These are phyloP conservation scores for Linnemannia elongata DNA, from an alignment of 192 early-diverging fungal genomes.

Conservation along the genomic window DNA sequence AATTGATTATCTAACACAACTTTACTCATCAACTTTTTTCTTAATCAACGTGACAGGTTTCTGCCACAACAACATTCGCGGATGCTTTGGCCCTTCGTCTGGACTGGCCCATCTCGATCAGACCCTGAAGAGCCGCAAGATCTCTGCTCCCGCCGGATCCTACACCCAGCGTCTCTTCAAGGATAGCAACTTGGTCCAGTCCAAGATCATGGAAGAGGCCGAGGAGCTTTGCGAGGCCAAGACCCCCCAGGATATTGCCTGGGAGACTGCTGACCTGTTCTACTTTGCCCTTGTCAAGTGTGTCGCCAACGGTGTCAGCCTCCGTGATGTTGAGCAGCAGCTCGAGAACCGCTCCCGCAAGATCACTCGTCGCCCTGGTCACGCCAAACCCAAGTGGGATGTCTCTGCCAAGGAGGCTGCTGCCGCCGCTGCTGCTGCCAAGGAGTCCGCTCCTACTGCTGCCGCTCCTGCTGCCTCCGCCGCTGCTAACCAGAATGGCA, in stretches of 20 bases:
- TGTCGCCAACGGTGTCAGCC: conserved; percentile 80
- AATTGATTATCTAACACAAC: background rate
- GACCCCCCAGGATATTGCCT: conserved; percentile 84
- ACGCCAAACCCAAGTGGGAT: conserved; percentile 91
- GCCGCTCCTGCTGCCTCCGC: conserved; percentile 33
- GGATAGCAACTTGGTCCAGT: conserved; percentile 81
- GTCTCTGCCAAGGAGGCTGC: conserved; percentile 34
- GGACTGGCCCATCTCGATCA: conserved; percentile 84
- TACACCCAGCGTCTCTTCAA: conserved; percentile 93
- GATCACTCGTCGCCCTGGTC: conserved; percentile 88
- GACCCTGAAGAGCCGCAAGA: conserved; percentile 76
- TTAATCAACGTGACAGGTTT: conserved; percentile 74
- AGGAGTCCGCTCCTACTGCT: conserved; percentile 26
- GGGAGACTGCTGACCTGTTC: conserved; percentile 95
- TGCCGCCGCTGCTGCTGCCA: conserved; percentile 6
- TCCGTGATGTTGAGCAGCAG: conserved; percentile 90
- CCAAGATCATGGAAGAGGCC: conserved; percentile 98
- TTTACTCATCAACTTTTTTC: background rate
- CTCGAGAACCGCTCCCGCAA: conserved; percentile 87
- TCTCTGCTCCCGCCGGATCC: conserved; percentile 85
- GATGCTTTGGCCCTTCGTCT: conserved; percentile 88
- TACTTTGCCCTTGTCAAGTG: conserved; percentile 96
- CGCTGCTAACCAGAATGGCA: conserved; percentile 51
- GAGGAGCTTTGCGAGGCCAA: conserved; percentile 90
- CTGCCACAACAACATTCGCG: conserved; percentile 92